Base-by-base conservation (phyloP, 331 rosid genomes). In the Malus hybrid region DNA sequence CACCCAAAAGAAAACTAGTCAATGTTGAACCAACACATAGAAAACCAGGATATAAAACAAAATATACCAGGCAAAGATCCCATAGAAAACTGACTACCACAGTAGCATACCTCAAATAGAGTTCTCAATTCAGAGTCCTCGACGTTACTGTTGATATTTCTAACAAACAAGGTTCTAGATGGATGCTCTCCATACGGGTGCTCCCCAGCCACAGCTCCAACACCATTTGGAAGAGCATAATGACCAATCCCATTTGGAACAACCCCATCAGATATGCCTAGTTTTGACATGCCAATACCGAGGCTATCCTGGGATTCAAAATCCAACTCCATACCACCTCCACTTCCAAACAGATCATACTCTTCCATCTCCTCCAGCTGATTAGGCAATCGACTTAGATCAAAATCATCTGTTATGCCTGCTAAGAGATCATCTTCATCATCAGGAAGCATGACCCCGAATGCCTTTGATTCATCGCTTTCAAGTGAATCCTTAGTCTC, bases 121-220 rank as follows among this genome's bases (percentile, higher is more conserved):
- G 90, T 50, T 78, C 82, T 85, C 76, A 93, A 71, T 79, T 93
- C 98, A 67, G 92, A 79, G 68, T 93, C 98, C 81, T 93, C 98
- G 0, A 93, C 96, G 56, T 93, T 93, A 67, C 97, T 93, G 69
- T 93, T 93, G 85, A 93, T 93, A 81, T 93, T 93, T 67, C 98
- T 87, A 68, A 93, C 98, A 78, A 93, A 91, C 76, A 93, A 77
- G 71, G 98, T 93, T 87, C 98, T 93, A 64, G 98, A 93, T 31
- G 98, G 97, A 87, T 93, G 98, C 87, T 93, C 98, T 65, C 98
- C 98, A 57, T 88, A 93, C 6, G 98, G 98, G 85, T 93, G 98
- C 84, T 93, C 98, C 63, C 96, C 98, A 62, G 96, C 97, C 78
- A 91, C 87, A 7, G 98, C 60, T 73, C 90, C 98, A 66, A 75